Evolutionary conservation across 805 yeast species (phyloP).

Genomic region (Pichia cephalocereana): DNA sequence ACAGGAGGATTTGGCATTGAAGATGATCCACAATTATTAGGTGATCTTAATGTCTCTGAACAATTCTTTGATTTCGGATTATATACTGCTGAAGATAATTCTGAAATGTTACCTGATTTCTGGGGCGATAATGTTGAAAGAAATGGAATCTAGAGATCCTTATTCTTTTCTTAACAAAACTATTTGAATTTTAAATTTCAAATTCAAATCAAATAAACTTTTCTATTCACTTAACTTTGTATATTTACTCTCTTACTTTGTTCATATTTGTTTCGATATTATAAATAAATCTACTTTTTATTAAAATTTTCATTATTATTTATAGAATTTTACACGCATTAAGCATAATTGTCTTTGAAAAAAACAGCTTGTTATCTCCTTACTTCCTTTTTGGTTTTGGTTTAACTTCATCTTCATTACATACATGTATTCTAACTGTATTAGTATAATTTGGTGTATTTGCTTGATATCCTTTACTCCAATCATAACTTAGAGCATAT

Average conservation of each 20-base stretch:
- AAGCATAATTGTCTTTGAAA: no score
- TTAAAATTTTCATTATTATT: no score
- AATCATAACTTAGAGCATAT: slow-evolving; percentile 87
- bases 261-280: no score
- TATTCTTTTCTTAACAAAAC: not conserved
- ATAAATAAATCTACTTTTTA: no score
- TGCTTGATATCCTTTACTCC: slow-evolving; percentile 84
- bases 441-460: slow-evolving; percentile 71
- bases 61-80: slow-evolving; percentile 23
- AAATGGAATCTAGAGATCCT: not conserved
- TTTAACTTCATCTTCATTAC: slow-evolving; percentile 79
- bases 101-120: slow-evolving; percentile 15
- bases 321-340: no score
- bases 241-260: not conserved
- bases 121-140: slow-evolving; percentile 36
- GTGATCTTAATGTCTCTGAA: slow-evolving; percentile 24
- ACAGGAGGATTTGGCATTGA: slow-evolving; percentile 2
- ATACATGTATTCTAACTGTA: slow-evolving; percentile 71
- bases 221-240: not conserved
- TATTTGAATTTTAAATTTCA: not conserved
- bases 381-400: slow-evolving; percentile 33
- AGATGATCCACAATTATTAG: slow-evolving; percentile 36
- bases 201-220: not conserved
- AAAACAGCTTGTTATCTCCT: not conserved
- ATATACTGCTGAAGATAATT: slow-evolving; percentile 26